Percentiles rank a stretch among this genome's conserved stretches.
Evolutionary conservation across 306 rosid species (phyloP).

Genomic region (Delonix regia): DNA sequence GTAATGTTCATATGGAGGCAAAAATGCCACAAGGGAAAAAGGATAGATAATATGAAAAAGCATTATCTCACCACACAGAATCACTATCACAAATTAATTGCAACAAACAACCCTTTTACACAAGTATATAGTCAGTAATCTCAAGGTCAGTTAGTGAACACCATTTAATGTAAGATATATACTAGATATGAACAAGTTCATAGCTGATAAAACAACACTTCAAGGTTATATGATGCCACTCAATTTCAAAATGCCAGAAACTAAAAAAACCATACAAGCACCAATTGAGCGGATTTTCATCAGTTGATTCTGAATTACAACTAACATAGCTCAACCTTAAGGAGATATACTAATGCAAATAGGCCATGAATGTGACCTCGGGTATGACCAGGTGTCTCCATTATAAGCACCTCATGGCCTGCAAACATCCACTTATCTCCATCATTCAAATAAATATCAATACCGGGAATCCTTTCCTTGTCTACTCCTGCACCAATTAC

Average conservation of each 20-base stretch:
- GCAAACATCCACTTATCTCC: slow-evolving; percentile 99
- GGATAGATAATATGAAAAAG: neutral
- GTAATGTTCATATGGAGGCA: neutral
- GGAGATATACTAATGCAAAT: slow-evolving; percentile 23
- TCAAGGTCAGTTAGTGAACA: neutral
- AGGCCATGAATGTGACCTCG: slow-evolving; percentile 58
- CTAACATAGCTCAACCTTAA: slow-evolving; percentile 4
- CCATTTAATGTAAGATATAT: neutral
- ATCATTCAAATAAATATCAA: slow-evolving; percentile 83
- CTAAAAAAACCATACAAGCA: slow-evolving; percentile 13
- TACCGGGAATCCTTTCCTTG: slow-evolving; percentile 81
- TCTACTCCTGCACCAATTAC: slow-evolving; percentile 90
- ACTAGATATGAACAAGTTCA: neutral
- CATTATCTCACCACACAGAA: neutral
- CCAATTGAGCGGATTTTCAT: neutral
- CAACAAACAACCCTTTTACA: neutral
- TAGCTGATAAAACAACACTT: neutral
- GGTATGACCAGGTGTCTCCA: slow-evolving; percentile 97
- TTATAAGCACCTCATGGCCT: slow-evolving; percentile 88
- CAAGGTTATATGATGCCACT: neutral
- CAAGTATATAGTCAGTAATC: neutral
- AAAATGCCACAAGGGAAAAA: neutral
- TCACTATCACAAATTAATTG: neutral
- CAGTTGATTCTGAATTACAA: neutral
- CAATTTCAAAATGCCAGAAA: slow-evolving; percentile 5